Base-by-base conservation (phyloP, 2,329 filamentous ascomycete species). In the Neopestalotiopsis sp. region DNA sequence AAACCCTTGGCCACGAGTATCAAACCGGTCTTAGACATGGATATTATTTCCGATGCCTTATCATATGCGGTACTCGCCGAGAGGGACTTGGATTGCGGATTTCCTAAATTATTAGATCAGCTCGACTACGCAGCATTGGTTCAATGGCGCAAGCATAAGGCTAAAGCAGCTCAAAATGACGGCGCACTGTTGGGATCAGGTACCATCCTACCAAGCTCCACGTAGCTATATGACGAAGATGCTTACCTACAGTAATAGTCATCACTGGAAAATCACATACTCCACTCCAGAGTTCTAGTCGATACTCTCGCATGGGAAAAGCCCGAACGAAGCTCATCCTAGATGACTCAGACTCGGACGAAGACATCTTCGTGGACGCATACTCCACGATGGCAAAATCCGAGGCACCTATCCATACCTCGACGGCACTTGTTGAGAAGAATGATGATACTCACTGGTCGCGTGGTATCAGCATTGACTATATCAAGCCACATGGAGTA, bases 101-200 rank as follows among this genome's bases (percentile, higher is more conserved):
- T 62, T 34, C 59, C 59, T 13, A 40, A 40, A 17, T 42, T 62
- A 12, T 9, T 62, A 42, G 59, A 62, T 40, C 59, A 62, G 28
- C 24, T 62, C n/a, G 59, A 62, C n/a, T 17, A 32, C 20, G 14
- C 17, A 10, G 59, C 34, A 13, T 62, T 30, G 14, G 24, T 34
- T 10, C 59, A 62, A 12, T 62, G 59, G 59, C 42, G 42, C 14
- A 49, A 49, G 42, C 42, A 49, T 49, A 14, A 10, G 4, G 24
- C 24, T 14, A 59, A 28, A 9, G 28, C 13, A 20, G 20, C 13
- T 28, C 30, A 59, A 59, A 30, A 34, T 20, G 5, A 59, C 20
- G 14, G 24, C 57, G 30, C 30, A 14, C 20, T 30, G 4, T 34
- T 59, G 24, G 12, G 14, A 20, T 7, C 24, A 30, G 57, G 30